Evolutionary conservation across 1,139 yeast genomes (phyloP), one percentile per base, ranked within the genome.

Genomic region (Suhomyces bribrorum): DNA sequence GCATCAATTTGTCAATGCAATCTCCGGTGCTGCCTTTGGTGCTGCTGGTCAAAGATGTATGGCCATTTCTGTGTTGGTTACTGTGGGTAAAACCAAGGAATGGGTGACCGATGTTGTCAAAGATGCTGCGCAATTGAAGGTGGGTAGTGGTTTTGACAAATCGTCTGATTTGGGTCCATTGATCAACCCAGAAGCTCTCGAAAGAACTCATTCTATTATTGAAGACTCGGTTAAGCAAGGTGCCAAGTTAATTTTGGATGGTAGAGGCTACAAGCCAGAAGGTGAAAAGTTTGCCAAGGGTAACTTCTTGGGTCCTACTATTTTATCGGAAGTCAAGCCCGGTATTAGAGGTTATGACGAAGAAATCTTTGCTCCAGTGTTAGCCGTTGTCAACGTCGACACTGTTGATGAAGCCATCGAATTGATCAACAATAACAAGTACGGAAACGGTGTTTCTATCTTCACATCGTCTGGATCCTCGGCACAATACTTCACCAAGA

Each of bases 41-140:
- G 92, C 92, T 44, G 90, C 90, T 25, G 92, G 92, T 43, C 90
- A 83, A 67, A 77, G 92, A 61, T 83, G 92, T 64, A 83, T 84
- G 90, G 90, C 90, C 11, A 80, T 85, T 33, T 79, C 86, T 12
- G 88, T 81, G 5, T 70, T 83, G 46, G 87, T 83, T 14, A 77
- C 88, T n/a, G 89, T 84, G 18, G 90, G 90, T 15, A 74, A 77
- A 48, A 72, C 86, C 37, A 74, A 73, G 56, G 74, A 75, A 45
- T 83, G 90, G 90, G 64, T 83, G 37, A 52, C 61, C 15, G 90
- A 83, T 39, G 65, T 83, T 37, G 75, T 78, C 25, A 71, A 64
- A 32, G 81, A 79, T 38, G 87, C 90, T 14, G 66, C 73, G 52
- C 58, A 66, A 45, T 74, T 84, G 52, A 72, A 64, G 39, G 82